Evolutionary conservation across 1,284 basidiomycete species (phyloP).

Genomic region (Cryptococcus maquisensis): DNA sequence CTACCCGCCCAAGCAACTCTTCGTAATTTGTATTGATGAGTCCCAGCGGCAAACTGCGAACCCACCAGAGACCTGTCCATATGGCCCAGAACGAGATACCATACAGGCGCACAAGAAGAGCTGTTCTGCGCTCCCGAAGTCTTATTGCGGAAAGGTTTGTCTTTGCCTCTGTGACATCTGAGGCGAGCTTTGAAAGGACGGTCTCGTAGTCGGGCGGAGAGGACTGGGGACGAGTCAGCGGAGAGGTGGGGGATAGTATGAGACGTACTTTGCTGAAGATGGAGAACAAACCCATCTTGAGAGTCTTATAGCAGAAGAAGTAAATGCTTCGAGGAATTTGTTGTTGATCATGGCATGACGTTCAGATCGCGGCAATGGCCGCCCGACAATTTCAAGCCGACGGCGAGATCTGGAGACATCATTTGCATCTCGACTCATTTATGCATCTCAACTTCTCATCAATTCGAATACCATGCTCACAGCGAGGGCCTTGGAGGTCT

Average conservation of each 20-base stretch:
- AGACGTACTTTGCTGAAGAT: conserved; percentile 33
- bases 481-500: too few relatives aligned
- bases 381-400: too few relatives aligned
- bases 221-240: conserved; percentile 20
- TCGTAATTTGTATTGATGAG: conserved; percentile 33
- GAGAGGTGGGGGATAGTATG: background rate
- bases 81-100: conserved; percentile 72
- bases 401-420: too few relatives aligned
- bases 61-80: conserved; percentile 80
- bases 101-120: conserved; percentile 75
- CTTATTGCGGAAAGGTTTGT: conserved; percentile 80
- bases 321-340: background rate
- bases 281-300: conserved; percentile 41
- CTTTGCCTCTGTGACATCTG: conserved; percentile 56
- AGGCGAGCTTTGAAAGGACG: conserved; percentile 51
- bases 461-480: too few relatives aligned
- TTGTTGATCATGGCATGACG: background rate
- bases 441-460: too few relatives aligned
- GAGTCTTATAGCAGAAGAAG: background rate
- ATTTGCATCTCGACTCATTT: too few relatives aligned
- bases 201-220: conserved; percentile 54
- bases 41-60: conserved; percentile 57
- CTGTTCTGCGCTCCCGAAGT: conserved; percentile 74
- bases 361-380: too few relatives aligned
- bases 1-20: conserved; percentile 52